Percentiles rank a stretch among this genome's conserved stretches.
Conservation (phyloP, 805 yeast genomes). For the Candida glaebosa region DNA sequence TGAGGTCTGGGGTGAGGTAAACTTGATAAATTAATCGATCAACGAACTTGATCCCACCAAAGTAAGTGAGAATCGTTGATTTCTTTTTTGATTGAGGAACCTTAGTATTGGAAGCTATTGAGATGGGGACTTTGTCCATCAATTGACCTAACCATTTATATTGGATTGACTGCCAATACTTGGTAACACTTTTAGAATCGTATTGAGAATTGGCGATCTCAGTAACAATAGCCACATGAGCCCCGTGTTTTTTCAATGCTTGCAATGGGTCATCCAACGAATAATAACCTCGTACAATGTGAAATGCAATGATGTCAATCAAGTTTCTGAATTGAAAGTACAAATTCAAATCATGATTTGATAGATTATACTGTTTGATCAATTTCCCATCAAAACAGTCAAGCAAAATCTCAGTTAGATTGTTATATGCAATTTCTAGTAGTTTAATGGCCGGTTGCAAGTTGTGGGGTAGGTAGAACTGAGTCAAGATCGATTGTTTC, state of each 20-base stretch:
- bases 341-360: conserved; percentile 27
- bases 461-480: conserved; percentile 30
- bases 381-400: conserved; percentile 6
- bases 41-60: conserved; percentile 32
- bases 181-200: conserved; percentile 12
- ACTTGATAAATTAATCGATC: conserved; percentile 21
- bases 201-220: conserved; percentile 25
- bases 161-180: conserved; percentile 61
- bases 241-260: conserved; percentile 61
- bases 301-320: conserved; percentile 59
- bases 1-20: conserved; percentile 26
- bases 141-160: conserved; percentile 63
- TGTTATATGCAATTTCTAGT: conserved; percentile 34
- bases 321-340: conserved; percentile 39
- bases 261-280: conserved; percentile 54
- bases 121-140: conserved; percentile 45
- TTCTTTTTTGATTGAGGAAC: conserved; percentile 14
- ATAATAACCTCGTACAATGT: conserved; percentile 58
- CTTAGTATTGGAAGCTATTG: conserved; percentile 21
- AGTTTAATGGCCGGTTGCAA: conserved; percentile 25
- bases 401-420: conserved; percentile 21
- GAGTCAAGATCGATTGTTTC: conserved; percentile 33
- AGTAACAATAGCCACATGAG: conserved; percentile 54
- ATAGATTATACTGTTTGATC: conserved; percentile 11
- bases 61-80: conserved; percentile 14